Evolutionary conservation across 2,329 filamentous ascomycete species (phyloP), one percentile per base, ranked within the genome.

Genomic region (Parastagonospora nodorum): DNA sequence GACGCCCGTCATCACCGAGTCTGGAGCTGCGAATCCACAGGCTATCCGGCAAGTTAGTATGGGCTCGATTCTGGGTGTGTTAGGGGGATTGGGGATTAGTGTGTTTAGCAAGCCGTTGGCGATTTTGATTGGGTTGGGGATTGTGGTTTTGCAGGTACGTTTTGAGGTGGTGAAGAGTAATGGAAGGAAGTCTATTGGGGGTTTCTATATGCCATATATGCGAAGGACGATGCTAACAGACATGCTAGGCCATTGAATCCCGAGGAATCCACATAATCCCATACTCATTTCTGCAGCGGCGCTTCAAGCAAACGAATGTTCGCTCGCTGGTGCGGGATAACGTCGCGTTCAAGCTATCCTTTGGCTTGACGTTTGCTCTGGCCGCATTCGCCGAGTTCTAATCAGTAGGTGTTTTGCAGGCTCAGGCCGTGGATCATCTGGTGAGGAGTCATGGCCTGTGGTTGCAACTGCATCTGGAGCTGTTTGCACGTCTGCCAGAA

Each of bases 51-150:
- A 81, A 58, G 62, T 81, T 39, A 78, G 74, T 44, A 61, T 74
- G 46, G 79, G 79, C 4, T 79, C 77, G 51, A 77, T 80, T 52
- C 56, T 77, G 28, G 78, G 68, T 3, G 60, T 73, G 29, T 37
- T 73, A 8, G 74, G 81, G 2, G 88, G 88, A 1, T 63, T 92
- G 29, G 75, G 87, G 0, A 80, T 92, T 24, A 85, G 85, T 51
- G 77, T 88, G 12, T 90, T 92, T 70, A 90, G 87, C 8, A 84
- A 84, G 66, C 84, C 87, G 1, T 75, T 92, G 41, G 86, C 88
- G 1, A 64, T 92, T 12, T 69, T 92, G 15, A 75, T 88, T 15
- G 88, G 88, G 0, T 65, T 90, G 10, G 73, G 85, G 8, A 81
- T 89, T 19, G 76, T 89, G 11, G 78, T 83, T 28, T 66, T 88